Base-by-base conservation (phyloP, 2,329 filamentous ascomycete species). In the Calonectria pteridis region DNA sequence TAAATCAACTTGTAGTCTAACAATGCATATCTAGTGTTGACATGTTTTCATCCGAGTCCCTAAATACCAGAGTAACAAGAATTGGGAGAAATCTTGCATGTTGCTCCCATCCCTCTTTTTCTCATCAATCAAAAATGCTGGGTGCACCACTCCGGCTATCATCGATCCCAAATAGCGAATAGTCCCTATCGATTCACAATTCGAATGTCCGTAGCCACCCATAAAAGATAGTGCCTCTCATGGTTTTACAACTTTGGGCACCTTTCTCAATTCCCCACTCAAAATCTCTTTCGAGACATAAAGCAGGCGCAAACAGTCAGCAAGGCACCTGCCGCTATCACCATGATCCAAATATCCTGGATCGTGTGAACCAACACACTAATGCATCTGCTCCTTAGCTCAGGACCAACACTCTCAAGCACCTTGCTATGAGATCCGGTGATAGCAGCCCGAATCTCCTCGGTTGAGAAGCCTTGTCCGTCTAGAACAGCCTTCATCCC, bases 331-430 rank as follows among this genome's bases (percentile, higher is more conserved):
- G 74, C 74, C 33, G 46, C 66, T 18, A 76, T 74, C 4, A 76
- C 72, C 74, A 76, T 74, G 53, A 74, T 69, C 72, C 72, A 76
- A 29, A 76, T 76, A 64, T 76, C 69, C 20, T 53, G 55, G 29
- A 76, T 74, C 1, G 72, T 76, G 2, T 71, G n/a, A 23, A 76
- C 72, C 53, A 76, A 29, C 18, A 76, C 74, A 20, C 67, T 66
- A 7, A 74, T 37, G 31, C 74, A 76, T 9, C 51, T 53, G 11
- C 13, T 37, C n/a, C 63, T 72, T 4, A 76, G 5, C 16, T 74
- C 74, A 1, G 69, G 69, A 5, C 62, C 46, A 16, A 73, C 65
- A 20, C 35, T 67, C 28, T 72, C 62, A 10, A 76, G 55, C 3
- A 74, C 49, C 65, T 72, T 67, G 28, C 74, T 76, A 43, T 72